Evolutionary conservation across 257 asterid species (phyloP).

Genomic region (Forsythia viridissima): DNA sequence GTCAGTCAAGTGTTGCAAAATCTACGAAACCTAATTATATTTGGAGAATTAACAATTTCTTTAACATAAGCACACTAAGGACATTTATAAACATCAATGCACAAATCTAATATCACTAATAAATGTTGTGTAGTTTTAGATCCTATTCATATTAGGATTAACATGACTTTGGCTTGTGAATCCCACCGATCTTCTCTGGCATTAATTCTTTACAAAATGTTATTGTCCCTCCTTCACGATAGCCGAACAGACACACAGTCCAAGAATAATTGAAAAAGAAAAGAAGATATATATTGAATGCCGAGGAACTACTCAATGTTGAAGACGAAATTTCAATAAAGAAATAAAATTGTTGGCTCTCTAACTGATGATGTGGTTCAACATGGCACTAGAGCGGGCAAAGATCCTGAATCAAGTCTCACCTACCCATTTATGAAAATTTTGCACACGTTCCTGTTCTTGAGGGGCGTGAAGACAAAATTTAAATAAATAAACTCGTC

Average conservation of each 20-base stretch:
- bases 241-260: not conserved
- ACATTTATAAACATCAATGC: not conserved
- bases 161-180: not conserved
- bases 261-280: not conserved
- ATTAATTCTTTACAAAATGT: not conserved
- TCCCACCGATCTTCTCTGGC: not conserved
- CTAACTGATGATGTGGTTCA: not conserved
- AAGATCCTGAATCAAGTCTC: not conserved
- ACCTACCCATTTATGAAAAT: not conserved
- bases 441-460: not conserved
- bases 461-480: not conserved
- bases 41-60: not conserved
- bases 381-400: not conserved
- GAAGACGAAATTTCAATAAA: not conserved
- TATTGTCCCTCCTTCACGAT: not conserved
- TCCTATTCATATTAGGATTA: not conserved
- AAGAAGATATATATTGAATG: not conserved
- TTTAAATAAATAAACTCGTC: not conserved
- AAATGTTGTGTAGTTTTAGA: not conserved
- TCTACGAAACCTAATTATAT: not conserved
- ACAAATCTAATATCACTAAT: not conserved
- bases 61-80: not conserved
- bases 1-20: conserved; percentile 13
- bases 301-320: not conserved
- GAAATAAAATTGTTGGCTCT: not conserved